Conservation (phyloP, 2,329 filamentous ascomycete genomes). For the Didymella sp. region DNA sequence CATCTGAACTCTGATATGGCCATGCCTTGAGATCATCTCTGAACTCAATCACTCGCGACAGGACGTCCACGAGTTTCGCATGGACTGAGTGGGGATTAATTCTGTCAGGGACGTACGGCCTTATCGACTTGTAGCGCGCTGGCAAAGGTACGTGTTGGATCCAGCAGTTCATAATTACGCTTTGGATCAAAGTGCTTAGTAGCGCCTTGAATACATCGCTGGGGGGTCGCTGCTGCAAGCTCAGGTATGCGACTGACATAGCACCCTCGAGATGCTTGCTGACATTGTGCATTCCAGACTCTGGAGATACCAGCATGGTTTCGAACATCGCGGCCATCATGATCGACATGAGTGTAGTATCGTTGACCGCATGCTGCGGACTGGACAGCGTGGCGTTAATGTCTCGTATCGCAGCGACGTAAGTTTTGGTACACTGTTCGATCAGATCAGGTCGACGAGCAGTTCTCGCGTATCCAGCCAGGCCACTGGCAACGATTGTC, state of each 20-base stretch:
- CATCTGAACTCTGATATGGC: slow-evolving; percentile 1
- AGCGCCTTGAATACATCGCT: slow-evolving; percentile 23
- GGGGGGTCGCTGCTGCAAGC: slow-evolving; percentile 22
- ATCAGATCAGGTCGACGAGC: slow-evolving; percentile 25
- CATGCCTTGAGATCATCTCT: slow-evolving; percentile 18
- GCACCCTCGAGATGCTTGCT: slow-evolving; percentile 39
- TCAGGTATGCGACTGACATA: slow-evolving; percentile 33
- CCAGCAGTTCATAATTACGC: slow-evolving; percentile 37
- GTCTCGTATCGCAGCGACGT: slow-evolving; percentile 31
- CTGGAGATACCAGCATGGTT: slow-evolving; percentile 29
- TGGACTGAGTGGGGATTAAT: slow-evolving; percentile 19
- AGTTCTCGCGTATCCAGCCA: slow-evolving; percentile 35
- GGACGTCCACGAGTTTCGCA: slow-evolving; percentile 28
- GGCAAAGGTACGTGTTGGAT: slow-evolving; percentile 33
- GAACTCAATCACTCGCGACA: slow-evolving; percentile 28
- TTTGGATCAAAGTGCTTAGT: slow-evolving; percentile 29
- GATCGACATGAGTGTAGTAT: slow-evolving; percentile 35
- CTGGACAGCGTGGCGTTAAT: slow-evolving; percentile 32
- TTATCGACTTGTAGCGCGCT: slow-evolving; percentile 22
- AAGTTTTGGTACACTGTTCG: slow-evolving; percentile 27
- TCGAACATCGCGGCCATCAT: slow-evolving; percentile 41
- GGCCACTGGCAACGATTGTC: slow-evolving; percentile 34
- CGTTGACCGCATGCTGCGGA: slow-evolving; percentile 19
- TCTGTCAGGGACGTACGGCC: slow-evolving; percentile 13
- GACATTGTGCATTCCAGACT: slow-evolving; percentile 30